phyloP scores from a whole-genome alignment of 2,329 filamentous ascomycete species.

The Alternaria viburni region DNA sequence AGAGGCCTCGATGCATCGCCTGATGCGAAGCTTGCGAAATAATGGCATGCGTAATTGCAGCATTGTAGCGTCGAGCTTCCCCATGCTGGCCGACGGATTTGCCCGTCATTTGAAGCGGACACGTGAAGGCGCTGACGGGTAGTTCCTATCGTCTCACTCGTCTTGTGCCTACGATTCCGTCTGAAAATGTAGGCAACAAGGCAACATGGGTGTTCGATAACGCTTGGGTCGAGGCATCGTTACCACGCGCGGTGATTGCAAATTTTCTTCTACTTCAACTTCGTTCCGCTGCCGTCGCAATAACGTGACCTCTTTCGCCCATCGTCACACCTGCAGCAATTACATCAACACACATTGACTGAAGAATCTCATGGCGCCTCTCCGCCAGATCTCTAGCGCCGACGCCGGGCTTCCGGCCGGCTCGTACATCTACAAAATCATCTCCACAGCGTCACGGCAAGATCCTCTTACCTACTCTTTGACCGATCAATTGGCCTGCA shows the following conservation, averaged over 20 bases:
- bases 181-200: neutral
- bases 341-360: neutral
- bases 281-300: neutral
- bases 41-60: neutral
- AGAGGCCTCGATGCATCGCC: neutral
- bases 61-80: neutral
- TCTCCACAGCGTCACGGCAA: conserved; percentile 40
- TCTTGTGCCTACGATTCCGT: neutral
- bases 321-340: neutral
- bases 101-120: neutral
- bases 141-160: neutral
- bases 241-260: neutral
- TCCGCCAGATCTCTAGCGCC: conserved; percentile 23
- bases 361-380: conserved; percentile 22
- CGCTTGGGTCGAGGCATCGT: neutral
- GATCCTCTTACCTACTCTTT: conserved; percentile 39
- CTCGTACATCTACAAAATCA: conserved; percentile 49
- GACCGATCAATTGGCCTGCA: conserved; percentile 60
- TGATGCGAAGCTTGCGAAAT: neutral
- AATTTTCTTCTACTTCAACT: neutral
- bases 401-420: conserved; percentile 39
- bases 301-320: neutral
- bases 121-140: neutral
- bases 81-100: neutral
- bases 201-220: neutral